phyloP scores from a whole-genome alignment of 208 protist genomes.

The Trypanosoma platydactyli region DNA sequence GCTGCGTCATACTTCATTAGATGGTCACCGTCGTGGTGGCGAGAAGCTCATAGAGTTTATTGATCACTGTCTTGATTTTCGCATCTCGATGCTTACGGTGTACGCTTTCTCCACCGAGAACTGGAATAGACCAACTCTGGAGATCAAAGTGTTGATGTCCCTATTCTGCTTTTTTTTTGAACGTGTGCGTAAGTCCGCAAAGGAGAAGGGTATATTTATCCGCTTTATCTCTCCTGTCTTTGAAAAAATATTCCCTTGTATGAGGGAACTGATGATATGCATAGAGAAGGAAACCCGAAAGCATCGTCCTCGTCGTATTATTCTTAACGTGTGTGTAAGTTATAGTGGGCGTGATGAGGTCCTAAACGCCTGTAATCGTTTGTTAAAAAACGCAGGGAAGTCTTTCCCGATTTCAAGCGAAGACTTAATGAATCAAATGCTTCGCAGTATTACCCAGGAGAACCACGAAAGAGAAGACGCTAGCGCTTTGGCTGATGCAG shows the following conservation, averaged over 20 bases:
- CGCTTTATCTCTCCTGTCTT: conserved; percentile 80
- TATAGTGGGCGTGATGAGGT: conserved; percentile 86
- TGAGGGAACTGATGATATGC: conserved; percentile 60
- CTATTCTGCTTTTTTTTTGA: conserved; percentile 86
- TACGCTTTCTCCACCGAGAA: conserved; percentile 93
- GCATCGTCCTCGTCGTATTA: conserved; percentile 49
- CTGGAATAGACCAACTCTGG: conserved; percentile 65
- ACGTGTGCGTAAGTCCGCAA: conserved; percentile 48
- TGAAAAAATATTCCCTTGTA: conserved; percentile 43
- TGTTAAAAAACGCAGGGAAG: conserved; percentile 24
- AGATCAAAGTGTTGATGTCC: conserved; percentile 82
- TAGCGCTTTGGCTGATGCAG: conserved; percentile 15
- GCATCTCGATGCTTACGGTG: conserved; percentile 80
- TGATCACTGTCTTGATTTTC: conserved; percentile 51
- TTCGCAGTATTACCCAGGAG: conserved; percentile 78
- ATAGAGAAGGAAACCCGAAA: conserved; percentile 68
- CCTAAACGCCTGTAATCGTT: conserved; percentile 54
- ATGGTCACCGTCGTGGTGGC: conserved; percentile 78
- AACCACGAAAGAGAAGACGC: conserved; percentile 60
- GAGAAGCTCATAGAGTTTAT: conserved; percentile 85
- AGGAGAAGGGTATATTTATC: conserved; percentile 76
- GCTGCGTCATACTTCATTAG: conserved; percentile 57
- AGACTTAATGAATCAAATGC: conserved; percentile 72
- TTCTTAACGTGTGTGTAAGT: conserved; percentile 88
- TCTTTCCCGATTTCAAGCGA: conserved; percentile 37